Conservation (phyloP, 805 yeast species). For the Ogataea glucozyma region DNA sequence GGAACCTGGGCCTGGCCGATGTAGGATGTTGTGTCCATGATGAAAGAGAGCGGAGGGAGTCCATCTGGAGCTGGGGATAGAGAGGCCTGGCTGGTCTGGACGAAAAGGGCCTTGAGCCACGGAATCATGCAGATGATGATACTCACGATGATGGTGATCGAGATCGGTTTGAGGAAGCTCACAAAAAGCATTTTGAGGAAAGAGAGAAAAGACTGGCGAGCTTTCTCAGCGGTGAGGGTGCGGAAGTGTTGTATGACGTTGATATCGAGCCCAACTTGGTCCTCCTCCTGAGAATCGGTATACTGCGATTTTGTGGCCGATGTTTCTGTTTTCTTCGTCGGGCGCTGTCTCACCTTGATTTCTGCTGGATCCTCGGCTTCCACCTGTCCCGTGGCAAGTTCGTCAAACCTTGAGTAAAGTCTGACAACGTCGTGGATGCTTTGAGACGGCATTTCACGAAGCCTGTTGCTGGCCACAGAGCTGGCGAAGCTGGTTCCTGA, state of each 20-base stretch:
- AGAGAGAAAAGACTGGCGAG: slow-evolving; percentile 5
- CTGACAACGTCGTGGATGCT: slow-evolving; percentile 47
- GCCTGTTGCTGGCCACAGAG: slow-evolving; percentile 13
- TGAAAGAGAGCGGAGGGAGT: slow-evolving; percentile 77
- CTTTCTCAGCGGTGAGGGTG: slow-evolving; percentile 5
- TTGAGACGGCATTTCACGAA: slow-evolving; percentile 43
- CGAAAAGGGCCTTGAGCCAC: slow-evolving; percentile 74
- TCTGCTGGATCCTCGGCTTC: slow-evolving; percentile 21
- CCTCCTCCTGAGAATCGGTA: slow-evolving; percentile 5
- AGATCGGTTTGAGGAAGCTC: slow-evolving; percentile 69
- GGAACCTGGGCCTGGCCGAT: slow-evolving; percentile 90
- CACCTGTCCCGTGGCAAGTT: slow-evolving; percentile 25
- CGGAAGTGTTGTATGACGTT: slow-evolving; percentile 2
- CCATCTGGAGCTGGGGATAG: slow-evolving; percentile 82
- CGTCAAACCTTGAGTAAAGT: slow-evolving; percentile 52
- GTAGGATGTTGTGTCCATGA: slow-evolving; percentile 79
- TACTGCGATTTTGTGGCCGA: too few species aligned
- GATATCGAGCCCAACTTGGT: not conserved
- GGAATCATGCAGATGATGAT: slow-evolving; percentile 80
- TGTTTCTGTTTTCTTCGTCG: too few species aligned
- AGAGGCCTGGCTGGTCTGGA: slow-evolving; percentile 44
- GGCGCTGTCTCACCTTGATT: slow-evolving; percentile 3
- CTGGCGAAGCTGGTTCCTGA: slow-evolving; percentile 10
- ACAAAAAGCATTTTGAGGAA: slow-evolving; percentile 23
- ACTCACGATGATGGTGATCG: slow-evolving; percentile 66